phyloP scores from a whole-genome alignment of 1,284 basidiomycete genomes.

The Pterulicium gracile region DNA sequence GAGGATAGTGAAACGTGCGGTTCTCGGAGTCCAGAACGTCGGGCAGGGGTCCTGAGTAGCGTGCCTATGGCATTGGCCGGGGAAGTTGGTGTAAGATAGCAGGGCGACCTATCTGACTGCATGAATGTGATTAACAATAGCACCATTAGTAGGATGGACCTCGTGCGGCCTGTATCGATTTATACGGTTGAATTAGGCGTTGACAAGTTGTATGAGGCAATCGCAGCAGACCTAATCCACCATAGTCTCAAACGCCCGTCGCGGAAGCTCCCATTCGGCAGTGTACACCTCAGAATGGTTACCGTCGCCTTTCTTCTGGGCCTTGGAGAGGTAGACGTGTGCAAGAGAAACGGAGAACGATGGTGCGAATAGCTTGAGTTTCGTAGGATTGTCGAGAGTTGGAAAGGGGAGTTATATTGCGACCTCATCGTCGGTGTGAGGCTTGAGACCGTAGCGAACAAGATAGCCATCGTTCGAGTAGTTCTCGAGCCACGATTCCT shows the following conservation, averaged over 20 bases:
- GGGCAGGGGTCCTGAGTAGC: too few species aligned
- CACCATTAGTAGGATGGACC: too few species aligned
- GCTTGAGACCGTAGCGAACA: background rate
- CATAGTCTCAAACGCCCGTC: constrained; percentile 11
- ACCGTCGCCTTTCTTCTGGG: constrained; percentile 12
- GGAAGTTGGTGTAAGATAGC: too few species aligned
- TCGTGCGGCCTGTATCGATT: too few species aligned
- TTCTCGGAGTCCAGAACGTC: constrained; percentile 14
- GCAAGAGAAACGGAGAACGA: constrained; percentile 12
- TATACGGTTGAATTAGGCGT: too few species aligned
- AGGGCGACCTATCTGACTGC: too few species aligned
- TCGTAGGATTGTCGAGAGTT: constrained; percentile 6
- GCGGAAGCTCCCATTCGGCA: constrained; percentile 17
- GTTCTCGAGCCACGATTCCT: background rate
- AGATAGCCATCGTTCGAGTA: background rate
- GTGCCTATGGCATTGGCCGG: too few species aligned
- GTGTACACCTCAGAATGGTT: constrained; percentile 17
- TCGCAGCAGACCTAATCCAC: constrained; percentile 6
- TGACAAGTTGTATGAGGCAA: constrained; percentile 8
- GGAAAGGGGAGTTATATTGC: background rate
- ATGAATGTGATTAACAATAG: too few species aligned
- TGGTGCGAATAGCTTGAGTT: constrained; percentile 2
- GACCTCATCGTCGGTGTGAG: background rate
- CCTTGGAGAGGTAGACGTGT: constrained; percentile 15
- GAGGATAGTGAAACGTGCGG: constrained; percentile 20